These are phyloP conservation scores for Ocimum tenuiflorum DNA, from an alignment of 257 asterid species.

Conservation along the genomic window DNA sequence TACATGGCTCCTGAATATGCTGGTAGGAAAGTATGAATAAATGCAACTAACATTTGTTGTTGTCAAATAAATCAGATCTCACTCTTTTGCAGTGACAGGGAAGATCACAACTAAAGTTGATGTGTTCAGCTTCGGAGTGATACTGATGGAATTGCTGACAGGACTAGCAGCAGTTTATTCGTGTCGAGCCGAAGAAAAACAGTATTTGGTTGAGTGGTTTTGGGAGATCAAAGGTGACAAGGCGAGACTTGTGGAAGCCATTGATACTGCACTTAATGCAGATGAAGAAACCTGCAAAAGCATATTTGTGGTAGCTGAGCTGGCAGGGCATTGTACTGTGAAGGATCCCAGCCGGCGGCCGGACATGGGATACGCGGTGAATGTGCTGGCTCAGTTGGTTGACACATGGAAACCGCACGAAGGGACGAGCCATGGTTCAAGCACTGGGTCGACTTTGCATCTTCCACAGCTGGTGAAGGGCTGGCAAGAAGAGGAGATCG, in stretches of 20 bases:
- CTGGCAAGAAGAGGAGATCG: constrained; percentile 44
- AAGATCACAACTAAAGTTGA: too few relatives aligned
- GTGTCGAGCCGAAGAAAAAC: constrained; percentile 56
- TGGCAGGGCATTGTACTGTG: constrained; percentile 73
- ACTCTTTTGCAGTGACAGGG: constrained; percentile 70
- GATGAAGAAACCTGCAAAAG: constrained; percentile 35
- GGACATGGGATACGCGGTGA: constrained; percentile 63
- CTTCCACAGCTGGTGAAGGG: constrained; percentile 53
- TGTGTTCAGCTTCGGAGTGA: constrained; percentile 75
- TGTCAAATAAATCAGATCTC: background rate
- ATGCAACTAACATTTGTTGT: too few relatives aligned
- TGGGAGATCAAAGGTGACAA: constrained; percentile 48
- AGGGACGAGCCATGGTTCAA: constrained; percentile 27
- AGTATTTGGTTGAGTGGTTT: constrained; percentile 68
- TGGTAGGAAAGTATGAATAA: constrained; percentile 40
- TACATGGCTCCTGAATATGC: constrained; percentile 92
- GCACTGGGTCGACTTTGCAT: constrained; percentile 31
- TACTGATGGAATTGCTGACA: constrained; percentile 62
- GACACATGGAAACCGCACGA: constrained; percentile 55
- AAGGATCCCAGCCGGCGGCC: constrained; percentile 71
- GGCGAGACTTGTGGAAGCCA: constrained; percentile 37
- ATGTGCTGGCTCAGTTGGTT: constrained; percentile 43
- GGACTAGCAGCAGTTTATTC: constrained; percentile 43
- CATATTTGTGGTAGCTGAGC: constrained; percentile 32
- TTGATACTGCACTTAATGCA: constrained; percentile 45